A percentile compares a stretch with the other conserved stretches of the same genome.
Conservation (phyloP, 495 filamentous ascomycete species). For the Podospora pseudocomata region DNA sequence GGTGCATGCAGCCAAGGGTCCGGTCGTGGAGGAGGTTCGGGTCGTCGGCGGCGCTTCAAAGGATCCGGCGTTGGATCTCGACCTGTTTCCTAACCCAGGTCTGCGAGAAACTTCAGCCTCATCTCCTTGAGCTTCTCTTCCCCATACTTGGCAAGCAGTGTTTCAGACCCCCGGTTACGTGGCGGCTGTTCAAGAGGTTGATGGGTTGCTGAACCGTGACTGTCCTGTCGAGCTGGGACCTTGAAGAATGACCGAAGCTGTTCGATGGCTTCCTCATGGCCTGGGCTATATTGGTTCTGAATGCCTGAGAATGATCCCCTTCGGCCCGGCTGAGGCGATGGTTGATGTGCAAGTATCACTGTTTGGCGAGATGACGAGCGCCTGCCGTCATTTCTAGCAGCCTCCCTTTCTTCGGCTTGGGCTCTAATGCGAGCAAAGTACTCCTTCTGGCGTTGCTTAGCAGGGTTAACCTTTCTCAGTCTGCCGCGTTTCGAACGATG, state of each 20-base stretch:
- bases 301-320: neutral
- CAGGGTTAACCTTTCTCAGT: slow-evolving; percentile 32
- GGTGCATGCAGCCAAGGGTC: neutral
- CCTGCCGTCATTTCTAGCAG: neutral
- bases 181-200: slow-evolving; percentile 19
- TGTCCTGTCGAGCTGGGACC: slow-evolving; percentile 5
- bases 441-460: slow-evolving; percentile 36
- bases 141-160: slow-evolving; percentile 8
- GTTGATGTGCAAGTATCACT: neutral
- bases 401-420: slow-evolving; percentile 21
- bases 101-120: slow-evolving; percentile 23
- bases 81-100: slow-evolving; percentile 22
- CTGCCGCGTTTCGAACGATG: slow-evolving; percentile 34
- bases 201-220: slow-evolving; percentile 14
- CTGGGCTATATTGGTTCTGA: neutral
- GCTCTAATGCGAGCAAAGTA: slow-evolving; percentile 40
- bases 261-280: neutral
- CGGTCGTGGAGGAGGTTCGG: neutral
- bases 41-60: neutral
- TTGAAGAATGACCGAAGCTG: slow-evolving; percentile 6
- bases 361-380: neutral
- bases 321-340: neutral
- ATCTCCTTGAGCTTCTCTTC: slow-evolving; percentile 18
- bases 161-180: neutral
- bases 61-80: slow-evolving; percentile 9